Evolutionary conservation across 2,329 filamentous ascomycete species (phyloP), one percentile per base, ranked within the genome.

Genomic region (Fusarium pininemorale): DNA sequence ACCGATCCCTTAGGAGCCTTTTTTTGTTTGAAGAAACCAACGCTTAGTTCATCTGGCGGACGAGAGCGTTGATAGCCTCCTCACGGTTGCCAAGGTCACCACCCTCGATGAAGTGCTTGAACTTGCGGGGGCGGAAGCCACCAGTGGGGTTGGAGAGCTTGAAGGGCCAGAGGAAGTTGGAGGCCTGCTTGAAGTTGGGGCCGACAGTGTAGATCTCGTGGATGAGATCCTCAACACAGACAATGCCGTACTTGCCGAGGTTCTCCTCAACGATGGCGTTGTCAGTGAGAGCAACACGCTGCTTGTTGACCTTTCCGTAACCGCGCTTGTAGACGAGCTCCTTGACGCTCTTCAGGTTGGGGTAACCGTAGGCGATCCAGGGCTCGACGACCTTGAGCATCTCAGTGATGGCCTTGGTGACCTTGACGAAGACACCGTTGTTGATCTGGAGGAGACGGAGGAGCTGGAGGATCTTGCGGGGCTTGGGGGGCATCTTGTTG

Each of bases 401-500:
- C 91, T 97, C 94, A 82, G 91, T 88, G 82, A 96, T 98, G 79
- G 96, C 96, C 93, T 98, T 99, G 89, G 95, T 98, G 83, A 98
- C 90, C 83, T 92, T 93, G 87, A 99, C 90, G 89, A 99, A 99
- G 87, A 98, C 94, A 87, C 96, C 96, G 87, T 98, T 98, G 94
- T 99, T 99, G 93, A 99, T 99, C 90, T 99, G 96, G 82, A 99
- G 93, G 79, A 99, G 94, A 90, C 96, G 96, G 85, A 99, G 95
- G 73, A 99, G 94, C 89, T 99, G 96, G 81, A 99, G 92, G 84
- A 98, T 98, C 93, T 99, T 99, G 91, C 96, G 95, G 87, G 97
- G 97, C 94, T 99, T 98, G 81, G 96, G 96, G 85, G 97, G 92
- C 82, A 99, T 98, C 94, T 99, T 99, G 94, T 98, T 98, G 95